Evolutionary conservation across 345 rosid species (phyloP), one percentile per base, ranked within the genome.

Genomic region (Melastoma malabathricum): DNA sequence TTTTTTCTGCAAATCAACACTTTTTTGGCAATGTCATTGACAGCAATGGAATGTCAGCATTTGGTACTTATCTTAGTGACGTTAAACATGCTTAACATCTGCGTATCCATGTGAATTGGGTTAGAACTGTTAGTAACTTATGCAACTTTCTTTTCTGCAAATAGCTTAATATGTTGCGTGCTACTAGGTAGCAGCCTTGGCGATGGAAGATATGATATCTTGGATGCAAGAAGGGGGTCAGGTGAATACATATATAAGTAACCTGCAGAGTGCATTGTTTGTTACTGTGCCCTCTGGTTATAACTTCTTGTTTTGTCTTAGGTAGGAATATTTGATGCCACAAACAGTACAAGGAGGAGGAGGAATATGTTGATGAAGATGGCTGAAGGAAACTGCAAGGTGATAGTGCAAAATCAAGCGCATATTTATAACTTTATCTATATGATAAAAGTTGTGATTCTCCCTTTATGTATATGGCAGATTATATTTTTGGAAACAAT

Each of bases 151-250:
- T 78, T 73, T 71, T 75, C 80, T 76, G 64, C 64, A 74, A 76
- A 70, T 82, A 79, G 86, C 81, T 76, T 82, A 78, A 85, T 83
- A 47, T 74, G 69, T 84, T 68, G 64, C 79, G 25, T 83, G 79
- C 89, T 67, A 75, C 83, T 84, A 93, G 99, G 99, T 93, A 76
- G 97, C 99, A 64, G 95, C 99, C 64, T 65, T 88, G 70, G 97
- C 97, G 52, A 88, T 93, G 99, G 97, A 93, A 60, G 99, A 93
- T 73, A 84, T 93, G 97, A 84, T 72, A 72, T 79, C 94, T 48
- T 92, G 98, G 98, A 92, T 92, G 98, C 88, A 81, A 69, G 98
- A 87, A 64, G 98, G 97, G 64, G 98, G 98, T 60, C 98, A 92
- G 80, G 98, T 87, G 67, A 64, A 80, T 73, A 65, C 41, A 49